These are phyloP conservation scores for Graphilbum sp. DNA, from an alignment of 2,329 filamentous ascomycete genomes.

Conservation along the genomic window DNA sequence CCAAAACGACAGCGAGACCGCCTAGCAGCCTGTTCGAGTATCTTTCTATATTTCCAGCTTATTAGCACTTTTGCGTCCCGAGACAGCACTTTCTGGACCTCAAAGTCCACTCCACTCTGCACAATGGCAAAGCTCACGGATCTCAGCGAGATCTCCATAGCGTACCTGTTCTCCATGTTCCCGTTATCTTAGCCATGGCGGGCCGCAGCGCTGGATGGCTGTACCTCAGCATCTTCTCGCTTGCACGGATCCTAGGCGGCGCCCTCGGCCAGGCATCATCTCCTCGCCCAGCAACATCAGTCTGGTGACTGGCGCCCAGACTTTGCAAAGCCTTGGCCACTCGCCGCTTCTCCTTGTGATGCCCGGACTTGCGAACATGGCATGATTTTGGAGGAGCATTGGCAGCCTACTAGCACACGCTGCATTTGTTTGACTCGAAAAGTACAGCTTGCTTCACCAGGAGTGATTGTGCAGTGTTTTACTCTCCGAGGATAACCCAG, in stretches of 20 bases:
- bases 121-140: slow-evolving; percentile 10
- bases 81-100: too few relatives aligned
- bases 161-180: slow-evolving; percentile 23
- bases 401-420: too few relatives aligned
- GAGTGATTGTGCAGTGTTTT: too few relatives aligned
- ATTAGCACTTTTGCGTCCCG: too few relatives aligned
- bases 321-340: slow-evolving; percentile 28
- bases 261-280: slow-evolving; percentile 31
- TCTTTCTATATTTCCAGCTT: too few relatives aligned
- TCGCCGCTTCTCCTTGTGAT: slow-evolving; percentile 29
- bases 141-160: slow-evolving; percentile 22
- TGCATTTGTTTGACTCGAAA: too few relatives aligned
- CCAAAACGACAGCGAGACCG: too few relatives aligned
- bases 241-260: slow-evolving; percentile 33
- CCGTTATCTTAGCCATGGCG: slow-evolving; percentile 25
- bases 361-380: slow-evolving; percentile 25
- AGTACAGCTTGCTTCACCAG: too few relatives aligned
- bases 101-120: not conserved
- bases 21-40: too few relatives aligned
- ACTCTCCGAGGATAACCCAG: too few relatives aligned
- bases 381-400: too few relatives aligned
- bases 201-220: slow-evolving; percentile 31
- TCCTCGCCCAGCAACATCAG: slow-evolving; percentile 20
- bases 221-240: slow-evolving; percentile 33
- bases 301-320: slow-evolving; percentile 24